Evolutionary conservation across 768 basidiomycete genomes (phyloP).

Genomic region (Wakefieldia striispora): DNA sequence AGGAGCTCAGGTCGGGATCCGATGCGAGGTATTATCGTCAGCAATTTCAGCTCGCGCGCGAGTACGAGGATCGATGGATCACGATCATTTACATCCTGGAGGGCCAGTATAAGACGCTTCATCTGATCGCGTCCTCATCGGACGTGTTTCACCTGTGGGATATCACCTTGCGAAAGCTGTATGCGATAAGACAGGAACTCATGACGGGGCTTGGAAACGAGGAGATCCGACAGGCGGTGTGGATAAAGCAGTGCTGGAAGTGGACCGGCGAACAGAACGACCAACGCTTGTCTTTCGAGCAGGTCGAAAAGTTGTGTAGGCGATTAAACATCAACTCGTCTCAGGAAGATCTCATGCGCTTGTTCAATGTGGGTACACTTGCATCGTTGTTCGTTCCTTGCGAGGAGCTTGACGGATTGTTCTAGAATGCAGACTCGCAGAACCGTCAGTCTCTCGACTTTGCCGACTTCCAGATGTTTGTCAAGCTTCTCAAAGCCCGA

Average conservation of each 20-base stretch:
- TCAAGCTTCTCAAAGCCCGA: slow-evolving; percentile 79
- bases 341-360: slow-evolving; percentile 47
- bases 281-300: slow-evolving; percentile 63
- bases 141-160: slow-evolving; percentile 67
- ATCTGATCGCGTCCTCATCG: slow-evolving; percentile 70
- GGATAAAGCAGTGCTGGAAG: slow-evolving; percentile 85
- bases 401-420: not conserved
- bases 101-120: slow-evolving; percentile 80
- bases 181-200: slow-evolving; percentile 64
- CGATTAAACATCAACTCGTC: slow-evolving; percentile 65
- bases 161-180: slow-evolving; percentile 58
- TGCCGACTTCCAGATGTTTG: slow-evolving; percentile 75
- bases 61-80: slow-evolving; percentile 73
- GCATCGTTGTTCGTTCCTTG: not conserved
- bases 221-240: slow-evolving; percentile 63
- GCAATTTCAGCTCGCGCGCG: slow-evolving; percentile 61
- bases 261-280: slow-evolving; percentile 61
- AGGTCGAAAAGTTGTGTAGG: slow-evolving; percentile 69
- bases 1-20: slow-evolving; percentile 75
- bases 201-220: slow-evolving; percentile 65
- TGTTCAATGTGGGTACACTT: slow-evolving; percentile 51
- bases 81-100: slow-evolving; percentile 81
- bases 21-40: slow-evolving; percentile 71
- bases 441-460: slow-evolving; percentile 68
- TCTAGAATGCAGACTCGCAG: slow-evolving; percentile 61